Conservation (phyloP, 257 asterid species). For the Phtheirospermum japonicum region DNA sequence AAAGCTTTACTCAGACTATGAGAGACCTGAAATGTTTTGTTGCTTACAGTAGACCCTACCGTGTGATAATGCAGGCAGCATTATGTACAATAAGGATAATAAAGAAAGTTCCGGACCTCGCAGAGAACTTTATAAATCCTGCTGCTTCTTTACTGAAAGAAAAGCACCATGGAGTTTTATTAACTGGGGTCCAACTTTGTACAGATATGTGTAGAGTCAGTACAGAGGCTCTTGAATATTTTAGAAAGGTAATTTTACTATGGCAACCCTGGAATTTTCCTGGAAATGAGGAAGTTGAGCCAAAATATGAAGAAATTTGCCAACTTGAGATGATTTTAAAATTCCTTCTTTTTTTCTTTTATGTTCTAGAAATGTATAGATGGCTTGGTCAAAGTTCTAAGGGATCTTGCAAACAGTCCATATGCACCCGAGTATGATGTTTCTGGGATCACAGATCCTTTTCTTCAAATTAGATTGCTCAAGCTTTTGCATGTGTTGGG, state of each 20-base stretch:
- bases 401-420: constrained; percentile 89
- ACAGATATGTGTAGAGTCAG: constrained; percentile 80
- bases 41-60: constrained; percentile 21
- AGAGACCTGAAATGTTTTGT: constrained; percentile 12
- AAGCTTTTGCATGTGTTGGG: constrained; percentile 82
- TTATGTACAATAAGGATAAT: constrained; percentile 92
- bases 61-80: constrained; percentile 65
- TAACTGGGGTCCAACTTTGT: constrained; percentile 94
- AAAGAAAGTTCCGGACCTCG: constrained; percentile 97
- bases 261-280: constrained; percentile 11
- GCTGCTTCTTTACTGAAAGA: constrained; percentile 87
- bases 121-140: constrained; percentile 80
- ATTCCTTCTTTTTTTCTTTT: constrained; percentile 15
- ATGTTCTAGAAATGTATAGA: constrained; percentile 80
- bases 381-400: constrained; percentile 78
- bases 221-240: constrained; percentile 83
- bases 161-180: constrained; percentile 94
- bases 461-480: constrained; percentile 86
- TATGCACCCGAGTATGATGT: constrained; percentile 94
- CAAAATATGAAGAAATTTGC: constrained; percentile 20
- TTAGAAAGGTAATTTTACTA: constrained; percentile 62
- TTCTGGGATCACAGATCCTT: constrained; percentile 94
- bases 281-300: constrained; percentile 21
- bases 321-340: constrained; percentile 17
- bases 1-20: constrained; percentile 10